Base-by-base conservation (phyloP, 1,284 basidiomycete species). In the Athelia sp. region DNA sequence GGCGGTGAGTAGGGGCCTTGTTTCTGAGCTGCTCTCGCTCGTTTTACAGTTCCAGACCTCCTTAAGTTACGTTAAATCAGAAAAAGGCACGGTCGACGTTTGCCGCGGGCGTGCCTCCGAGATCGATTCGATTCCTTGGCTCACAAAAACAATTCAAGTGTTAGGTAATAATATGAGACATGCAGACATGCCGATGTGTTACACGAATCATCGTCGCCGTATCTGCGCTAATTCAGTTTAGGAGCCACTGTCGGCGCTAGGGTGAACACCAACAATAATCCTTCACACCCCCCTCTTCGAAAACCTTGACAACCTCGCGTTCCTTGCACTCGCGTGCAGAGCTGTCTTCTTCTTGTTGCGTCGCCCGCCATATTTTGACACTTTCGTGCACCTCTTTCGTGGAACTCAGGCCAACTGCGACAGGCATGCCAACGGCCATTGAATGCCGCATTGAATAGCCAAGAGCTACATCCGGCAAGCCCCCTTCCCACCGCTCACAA, bases 381-480 rank as follows among this genome's bases (percentile, higher is more conserved):
- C 79, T 84, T 58, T 84, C 79, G 59, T 92, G 89, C 36, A 94
- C 84, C 63, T 95, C 89, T 47, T 66, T 59, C 32, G 78, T 74
- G 26, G 71, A 78, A 58, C 87, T 87, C 49, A 93, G 76, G 1
- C 93, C 93, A 4, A 86, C 74, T 8, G 92, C 89, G 43, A 85
- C 78, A 3, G 90, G 88, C 46, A 88, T 71, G 36, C 66, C 69
- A n/a, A 68, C 62, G 42, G 72, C 67, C 34, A 66, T 61, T 15
- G 73, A 67, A 19, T 73, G 69, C 21, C 78, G 69, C 57, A 88
- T 81, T 0, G 87, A 80, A 62, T 81, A 95, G 10, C 84, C 86
- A 23, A 90, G 69, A 4, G 91, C 88, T 14, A 93, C 72, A 54
- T 83, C 76, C 4, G 84, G 78, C 44, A 93, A 54, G 47, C 79